Evolutionary conservation across 1,139 yeast species (phyloP), one percentile per base, ranked within the genome.

Genomic region (Spathaspora jeffriesii): DNA sequence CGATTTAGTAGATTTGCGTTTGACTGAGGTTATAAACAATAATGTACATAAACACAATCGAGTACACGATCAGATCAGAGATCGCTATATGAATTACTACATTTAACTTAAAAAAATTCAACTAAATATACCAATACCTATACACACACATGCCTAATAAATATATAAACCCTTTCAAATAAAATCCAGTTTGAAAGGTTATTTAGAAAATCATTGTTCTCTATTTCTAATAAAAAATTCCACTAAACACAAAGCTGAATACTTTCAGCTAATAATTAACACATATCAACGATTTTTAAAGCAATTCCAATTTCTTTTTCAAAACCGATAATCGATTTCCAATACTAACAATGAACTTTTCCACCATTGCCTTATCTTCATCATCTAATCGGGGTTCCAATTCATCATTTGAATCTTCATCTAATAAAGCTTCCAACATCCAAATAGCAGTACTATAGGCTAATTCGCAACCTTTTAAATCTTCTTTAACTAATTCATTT

Each of bases 401-500:
- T 14, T 63, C 65, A 20, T 64, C 65, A 20, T 67, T 65, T 10
- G 58, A 43, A 11, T 50, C 41, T 23, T 80, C 84, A 46, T 76
- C 81, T 43, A 91, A 67, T 39, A 92, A 70, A 1, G 96, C 90
- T 61, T 90, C 96, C 58, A 93, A 70, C 97, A 93, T 89, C 97
- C 97, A 92, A 48, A 92, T 81, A 0, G 97, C 87, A 0, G 97
- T 88, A 8, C 96, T 89, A 63, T 93, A 93, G 4, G 93, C 88
- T 53, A 88, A 68, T 65, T 91, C 96, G 67, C 97, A 92, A 8
- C 88, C 90, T 43, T 78, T 76, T 47, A 88, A 69, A 61, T 88
- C 92, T 50, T 84, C 89, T 41, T 88, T 86, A 23, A 82, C 82
- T 56, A 90, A 73, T 65, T 93, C 99, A 61, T 85, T 84, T 45